phyloP scores from a whole-genome alignment of 495 filamentous ascomycete species.

The Penicillium samsonianum region DNA sequence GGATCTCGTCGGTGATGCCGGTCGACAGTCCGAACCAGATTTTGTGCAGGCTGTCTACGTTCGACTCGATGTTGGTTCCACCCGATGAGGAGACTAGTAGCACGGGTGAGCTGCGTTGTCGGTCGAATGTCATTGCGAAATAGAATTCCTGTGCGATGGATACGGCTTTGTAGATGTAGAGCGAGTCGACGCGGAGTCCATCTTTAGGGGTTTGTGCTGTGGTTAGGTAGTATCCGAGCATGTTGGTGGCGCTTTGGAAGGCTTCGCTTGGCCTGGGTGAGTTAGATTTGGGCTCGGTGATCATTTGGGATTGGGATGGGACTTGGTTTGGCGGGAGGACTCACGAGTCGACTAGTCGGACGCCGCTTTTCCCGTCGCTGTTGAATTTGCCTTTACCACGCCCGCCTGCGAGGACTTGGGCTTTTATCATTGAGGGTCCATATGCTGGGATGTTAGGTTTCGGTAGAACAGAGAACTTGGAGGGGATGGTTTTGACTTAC shows the following conservation, averaged over 20 bases:
- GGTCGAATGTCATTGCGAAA: slow-evolving; percentile 37
- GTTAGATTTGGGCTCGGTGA: not conserved
- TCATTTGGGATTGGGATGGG: not conserved
- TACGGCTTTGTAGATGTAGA: slow-evolving; percentile 38
- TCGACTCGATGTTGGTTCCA: slow-evolving; percentile 37
- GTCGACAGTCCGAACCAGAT: slow-evolving; percentile 27
- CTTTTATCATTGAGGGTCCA: slow-evolving; percentile 35
- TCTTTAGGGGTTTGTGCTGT: slow-evolving; percentile 34
- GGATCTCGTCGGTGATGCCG: slow-evolving; percentile 28
- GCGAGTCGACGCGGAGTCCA: slow-evolving; percentile 34
- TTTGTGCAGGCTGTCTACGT: slow-evolving; percentile 26
- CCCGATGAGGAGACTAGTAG: slow-evolving; percentile 35
- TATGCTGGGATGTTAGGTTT: slow-evolving; percentile 10
- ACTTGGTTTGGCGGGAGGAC: not conserved
- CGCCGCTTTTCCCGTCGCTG: slow-evolving; percentile 36
- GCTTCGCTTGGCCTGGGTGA: slow-evolving; percentile 28
- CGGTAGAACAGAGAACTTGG: not conserved
- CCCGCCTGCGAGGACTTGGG: slow-evolving; percentile 37
- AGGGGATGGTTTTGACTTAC: slow-evolving; percentile 10
- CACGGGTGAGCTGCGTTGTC: slow-evolving; percentile 27
- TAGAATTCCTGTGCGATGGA: slow-evolving; percentile 35
- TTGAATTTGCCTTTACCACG: slow-evolving; percentile 34
- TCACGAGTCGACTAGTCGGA: slow-evolving; percentile 33
- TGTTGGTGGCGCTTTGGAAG: slow-evolving; percentile 32
- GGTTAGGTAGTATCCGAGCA: slow-evolving; percentile 36